phyloP scores from a whole-genome alignment of 1,284 basidiomycete species.

The Ganoderma sinense region DNA sequence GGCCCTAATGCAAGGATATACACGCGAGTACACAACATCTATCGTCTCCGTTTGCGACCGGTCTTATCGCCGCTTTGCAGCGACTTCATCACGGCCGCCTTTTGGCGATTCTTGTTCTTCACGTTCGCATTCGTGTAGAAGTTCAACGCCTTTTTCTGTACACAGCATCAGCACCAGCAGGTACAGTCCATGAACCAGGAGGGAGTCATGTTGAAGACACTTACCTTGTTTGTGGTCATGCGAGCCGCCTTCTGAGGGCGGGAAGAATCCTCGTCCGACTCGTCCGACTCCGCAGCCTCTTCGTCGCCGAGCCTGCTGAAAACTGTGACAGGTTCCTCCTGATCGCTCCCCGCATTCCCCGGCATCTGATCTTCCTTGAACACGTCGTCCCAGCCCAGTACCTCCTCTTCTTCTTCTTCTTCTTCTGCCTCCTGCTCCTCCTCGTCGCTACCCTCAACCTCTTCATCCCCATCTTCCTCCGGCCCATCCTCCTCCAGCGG shows the following conservation, averaged over 20 bases:
- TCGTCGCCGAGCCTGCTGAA: slow-evolving; percentile 33
- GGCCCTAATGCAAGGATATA: not conserved
- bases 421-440: slow-evolving; percentile 42
- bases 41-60: slow-evolving; percentile 17
- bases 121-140: slow-evolving; percentile 91
- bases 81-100: slow-evolving; percentile 60
- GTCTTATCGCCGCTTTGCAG: slow-evolving; percentile 34
- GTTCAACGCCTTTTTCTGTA: slow-evolving; percentile 87
- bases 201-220: slow-evolving; percentile 12
- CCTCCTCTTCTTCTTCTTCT: slow-evolving; percentile 47
- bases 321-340: slow-evolving; percentile 24
- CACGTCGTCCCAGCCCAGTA: slow-evolving; percentile 72
- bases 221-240: slow-evolving; percentile 90
- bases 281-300: slow-evolving; percentile 14
- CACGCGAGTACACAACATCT: slow-evolving; percentile 5
- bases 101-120: slow-evolving; percentile 85
- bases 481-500: slow-evolving; percentile 58
- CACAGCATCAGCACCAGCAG: not conserved
- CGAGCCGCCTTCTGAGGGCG: slow-evolving; percentile 68
- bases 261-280: slow-evolving; percentile 21
- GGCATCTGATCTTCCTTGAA: slow-evolving; percentile 48
- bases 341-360: slow-evolving; percentile 24
- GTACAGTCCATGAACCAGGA: not conserved
- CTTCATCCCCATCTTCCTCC: slow-evolving; percentile 39
- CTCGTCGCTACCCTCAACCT: slow-evolving; percentile 38